A percentile compares a stretch with the other conserved stretches of the same genome.
Evolutionary conservation across 306 rosid species (phyloP).

Genomic region (Prunus davidiana): DNA sequence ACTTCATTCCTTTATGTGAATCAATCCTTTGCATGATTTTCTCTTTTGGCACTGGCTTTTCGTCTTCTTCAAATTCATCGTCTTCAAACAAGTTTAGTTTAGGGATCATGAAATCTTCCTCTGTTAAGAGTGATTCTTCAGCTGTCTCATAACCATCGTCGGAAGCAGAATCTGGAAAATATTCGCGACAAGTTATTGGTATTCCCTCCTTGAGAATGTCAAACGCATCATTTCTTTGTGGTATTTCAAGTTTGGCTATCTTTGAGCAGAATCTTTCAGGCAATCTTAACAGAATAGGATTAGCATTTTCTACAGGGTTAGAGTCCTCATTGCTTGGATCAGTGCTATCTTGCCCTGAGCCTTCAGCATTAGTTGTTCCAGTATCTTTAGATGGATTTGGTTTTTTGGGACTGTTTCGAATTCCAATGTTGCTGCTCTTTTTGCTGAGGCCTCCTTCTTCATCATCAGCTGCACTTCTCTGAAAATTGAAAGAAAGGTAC

Average conservation of each 20-base stretch:
- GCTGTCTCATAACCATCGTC: slow-evolving; percentile 73
- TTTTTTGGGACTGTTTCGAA: slow-evolving; percentile 24
- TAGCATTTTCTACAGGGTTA: slow-evolving; percentile 22
- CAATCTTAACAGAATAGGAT: slow-evolving; percentile 44
- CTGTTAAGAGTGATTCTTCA: slow-evolving; percentile 62
- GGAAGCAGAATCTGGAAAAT: slow-evolving; percentile 22
- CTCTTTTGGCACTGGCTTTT: slow-evolving; percentile 56
- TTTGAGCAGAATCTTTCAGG: slow-evolving; percentile 40
- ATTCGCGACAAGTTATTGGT: slow-evolving; percentile 16
- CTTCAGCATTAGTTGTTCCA: slow-evolving; percentile 11
- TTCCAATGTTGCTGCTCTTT: slow-evolving; percentile 16
- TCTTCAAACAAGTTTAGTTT: slow-evolving; percentile 64
- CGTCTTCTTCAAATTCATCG: slow-evolving; percentile 32
- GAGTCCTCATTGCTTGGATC: slow-evolving; percentile 27
- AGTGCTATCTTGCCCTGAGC: slow-evolving; percentile 23
- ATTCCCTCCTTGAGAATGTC: slow-evolving; percentile 28
- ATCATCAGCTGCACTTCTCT: slow-evolving; percentile 57
- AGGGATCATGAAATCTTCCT: slow-evolving; percentile 69
- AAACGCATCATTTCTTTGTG: slow-evolving; percentile 23
- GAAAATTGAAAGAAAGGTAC: slow-evolving; percentile 17
- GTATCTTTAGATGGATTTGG: slow-evolving; percentile 5
- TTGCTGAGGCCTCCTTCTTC: slow-evolving; percentile 42
- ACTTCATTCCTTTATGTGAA: slow-evolving; percentile 67
- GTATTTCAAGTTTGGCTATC: slow-evolving; percentile 60
- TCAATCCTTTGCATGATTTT: slow-evolving; percentile 56